A percentile compares a stretch with the other conserved stretches of the same genome.
Evolutionary conservation across 2,329 filamentous ascomycete genomes (phyloP).

Genomic region (Colletotrichum incanum): DNA sequence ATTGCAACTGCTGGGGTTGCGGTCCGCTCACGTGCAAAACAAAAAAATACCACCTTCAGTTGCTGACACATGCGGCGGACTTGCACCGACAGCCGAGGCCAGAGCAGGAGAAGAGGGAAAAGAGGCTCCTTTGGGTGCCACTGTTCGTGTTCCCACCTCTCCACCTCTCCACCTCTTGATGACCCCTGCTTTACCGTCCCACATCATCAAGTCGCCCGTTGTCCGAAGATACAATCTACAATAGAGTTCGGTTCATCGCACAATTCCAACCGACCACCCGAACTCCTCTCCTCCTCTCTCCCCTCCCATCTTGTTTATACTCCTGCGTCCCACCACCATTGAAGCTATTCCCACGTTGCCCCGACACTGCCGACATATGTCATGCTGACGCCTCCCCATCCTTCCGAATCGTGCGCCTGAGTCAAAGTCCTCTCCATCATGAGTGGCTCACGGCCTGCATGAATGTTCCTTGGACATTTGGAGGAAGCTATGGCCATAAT

Average conservation of each 20-base stretch:
- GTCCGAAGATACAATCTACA: not conserved
- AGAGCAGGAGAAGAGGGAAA: not conserved
- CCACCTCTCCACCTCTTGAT: slow-evolving; percentile 5
- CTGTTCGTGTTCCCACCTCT: slow-evolving; percentile 14
- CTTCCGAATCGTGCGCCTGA: slow-evolving; percentile 29
- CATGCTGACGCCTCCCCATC: slow-evolving; percentile 25
- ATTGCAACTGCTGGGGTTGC: not conserved
- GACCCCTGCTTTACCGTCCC: slow-evolving; percentile 19
- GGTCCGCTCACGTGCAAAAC: slow-evolving; percentile 32
- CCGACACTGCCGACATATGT: slow-evolving; percentile 24
- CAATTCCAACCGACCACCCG: slow-evolving; percentile 23
- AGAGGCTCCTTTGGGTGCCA: slow-evolving; percentile 13
- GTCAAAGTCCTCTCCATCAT: slow-evolving; percentile 8
- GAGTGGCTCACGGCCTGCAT: slow-evolving; percentile 1
- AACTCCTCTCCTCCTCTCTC: not conserved
- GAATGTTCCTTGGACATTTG: slow-evolving; percentile 1
- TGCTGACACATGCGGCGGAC: slow-evolving; percentile 29
- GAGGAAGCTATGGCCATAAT: slow-evolving; percentile 27
- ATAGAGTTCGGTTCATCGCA: slow-evolving; percentile 37
- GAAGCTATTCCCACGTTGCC: slow-evolving; percentile 30
- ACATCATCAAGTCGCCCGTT: slow-evolving; percentile 2
- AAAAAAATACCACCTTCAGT: not conserved
- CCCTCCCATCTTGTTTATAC: not conserved
- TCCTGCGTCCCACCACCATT: not conserved
- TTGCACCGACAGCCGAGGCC: slow-evolving; percentile 38